Evolutionary conservation across 116 monocot genomes (phyloP), one percentile per base, ranked within the genome.

Genomic region (Iris pallida): DNA sequence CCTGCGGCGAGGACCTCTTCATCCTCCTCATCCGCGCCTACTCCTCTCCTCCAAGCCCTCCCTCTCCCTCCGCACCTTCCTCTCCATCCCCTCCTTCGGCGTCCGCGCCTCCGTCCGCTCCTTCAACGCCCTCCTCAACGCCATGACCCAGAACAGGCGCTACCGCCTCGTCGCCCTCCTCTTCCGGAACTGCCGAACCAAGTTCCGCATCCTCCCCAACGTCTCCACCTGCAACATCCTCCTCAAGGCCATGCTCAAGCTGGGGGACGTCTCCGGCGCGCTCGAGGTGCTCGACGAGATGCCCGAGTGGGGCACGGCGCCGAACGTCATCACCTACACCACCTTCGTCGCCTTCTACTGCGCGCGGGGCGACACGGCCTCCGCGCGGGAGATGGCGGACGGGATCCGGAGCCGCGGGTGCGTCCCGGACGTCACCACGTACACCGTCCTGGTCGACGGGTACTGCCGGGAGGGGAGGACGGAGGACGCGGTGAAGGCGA

Each of bases 81-180:
- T 87, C 66, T 77, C 82, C 44, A 81, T 94, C 63, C 80, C 73
- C 10, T 70, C 65, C n/a, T 88, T 85, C 65, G 45, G 78, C 13
- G 81, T 82, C 58, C 61, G 54, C 41, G 53, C 79, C 17, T 82
- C 90, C 41, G 90, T 87, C 51, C 79, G 94, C 9, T 77, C 90
- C 41, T 79, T 94, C 81, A 92, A 88, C 74, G 81, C 83, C 41
- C 79, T 92, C 58, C 88, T 92, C 68, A 82, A 87, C 66, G 84
- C 87, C 52, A 81, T 94, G 85, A 54, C 90, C 8, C 83, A 77
- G 65, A 82, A 80, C 76, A 80, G 65, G 10, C 77, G 82, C 14
- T 64, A 75, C 70, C 59, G 72, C 40, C 71, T 90, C 58, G 90
- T 80, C 52, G 62, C 77, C 10, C 52, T 64, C 6, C 84, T 94